Conservation (phyloP, 352 stramenopile species). For the Globisporangium canariense region DNA sequence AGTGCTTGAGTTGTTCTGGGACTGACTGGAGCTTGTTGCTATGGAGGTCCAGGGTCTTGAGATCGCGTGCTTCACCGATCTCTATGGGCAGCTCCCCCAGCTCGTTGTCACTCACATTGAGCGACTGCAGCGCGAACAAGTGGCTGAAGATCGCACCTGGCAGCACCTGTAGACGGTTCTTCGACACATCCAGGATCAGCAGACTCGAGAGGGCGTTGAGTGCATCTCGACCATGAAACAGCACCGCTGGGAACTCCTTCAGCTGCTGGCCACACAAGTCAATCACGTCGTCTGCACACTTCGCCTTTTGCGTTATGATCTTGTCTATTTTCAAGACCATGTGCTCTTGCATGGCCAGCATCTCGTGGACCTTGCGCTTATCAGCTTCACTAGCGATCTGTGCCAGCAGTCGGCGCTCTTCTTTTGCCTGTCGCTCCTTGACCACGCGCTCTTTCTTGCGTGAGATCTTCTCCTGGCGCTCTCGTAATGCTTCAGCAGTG, state of each 20-base stretch:
- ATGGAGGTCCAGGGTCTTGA: conserved; percentile 43
- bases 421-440: conserved; percentile 52
- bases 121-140: conserved; percentile 48
- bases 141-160: conserved; percentile 51
- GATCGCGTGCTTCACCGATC: conserved; percentile 48
- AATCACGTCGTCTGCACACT: conserved; percentile 47
- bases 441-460: conserved; percentile 54
- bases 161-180: conserved; percentile 46
- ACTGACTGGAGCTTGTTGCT: conserved; percentile 44
- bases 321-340: conserved; percentile 55
- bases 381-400: conserved; percentile 37
- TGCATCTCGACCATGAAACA: conserved; percentile 53
- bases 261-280: conserved; percentile 33
- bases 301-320: conserved; percentile 48
- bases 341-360: conserved; percentile 47
- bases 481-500: conserved; percentile 57
- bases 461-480: conserved; percentile 62
- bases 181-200: conserved; percentile 57
- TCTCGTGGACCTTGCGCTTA: conserved; percentile 41
- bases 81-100: conserved; percentile 43
- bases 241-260: conserved; percentile 32
- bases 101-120: conserved; percentile 57
- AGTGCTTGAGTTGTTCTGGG: conserved; percentile 26
- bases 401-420: conserved; percentile 46
- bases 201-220: conserved; percentile 54